Evolutionary conservation across 2,329 filamentous ascomycete species (phyloP).

Genomic region (Penicillium expansum): DNA sequence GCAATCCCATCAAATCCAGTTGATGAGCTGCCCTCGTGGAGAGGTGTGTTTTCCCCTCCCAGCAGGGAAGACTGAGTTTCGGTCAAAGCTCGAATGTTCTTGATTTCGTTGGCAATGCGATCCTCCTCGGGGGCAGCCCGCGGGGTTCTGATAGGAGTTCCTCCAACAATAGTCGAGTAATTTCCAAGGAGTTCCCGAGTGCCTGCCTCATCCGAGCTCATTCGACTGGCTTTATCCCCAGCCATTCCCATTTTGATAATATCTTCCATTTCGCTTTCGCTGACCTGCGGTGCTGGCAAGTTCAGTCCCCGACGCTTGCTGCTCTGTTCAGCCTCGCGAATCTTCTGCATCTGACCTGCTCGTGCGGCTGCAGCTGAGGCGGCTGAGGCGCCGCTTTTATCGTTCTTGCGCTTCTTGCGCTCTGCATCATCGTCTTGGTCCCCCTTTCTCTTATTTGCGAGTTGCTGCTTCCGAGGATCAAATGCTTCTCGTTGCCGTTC

Average conservation of each 20-base stretch:
- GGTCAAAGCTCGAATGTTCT: conserved; percentile 86
- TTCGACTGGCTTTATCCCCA: conserved; percentile 76
- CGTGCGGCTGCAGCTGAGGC: conserved; percentile 85
- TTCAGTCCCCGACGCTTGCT: conserved; percentile 84
- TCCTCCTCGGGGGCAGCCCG: conserved; percentile 90
- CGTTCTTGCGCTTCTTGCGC: conserved; percentile 80
- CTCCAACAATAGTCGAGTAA: conserved; percentile 76
- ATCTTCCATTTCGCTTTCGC: conserved; percentile 88
- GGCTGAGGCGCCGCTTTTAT: conserved; percentile 75
- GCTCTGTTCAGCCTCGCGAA: conserved; percentile 93
- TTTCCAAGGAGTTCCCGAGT: conserved; percentile 83
- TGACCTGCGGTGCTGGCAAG: conserved; percentile 84
- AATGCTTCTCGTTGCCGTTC: conserved; percentile 81
- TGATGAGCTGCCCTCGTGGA: conserved; percentile 76
- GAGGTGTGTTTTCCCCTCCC: conserved; percentile 87
- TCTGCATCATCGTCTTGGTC: conserved; percentile 79
- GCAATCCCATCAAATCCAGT: conserved; percentile 85
- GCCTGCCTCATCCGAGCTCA: conserved; percentile 76
- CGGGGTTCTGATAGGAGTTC: conserved; percentile 87
- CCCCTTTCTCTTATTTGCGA: conserved; percentile 88
- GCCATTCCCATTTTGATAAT: conserved; percentile 99
- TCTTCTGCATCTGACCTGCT: conserved; percentile 89
- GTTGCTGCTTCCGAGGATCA: conserved; percentile 87
- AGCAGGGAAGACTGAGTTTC: conserved; percentile 91
- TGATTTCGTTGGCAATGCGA: conserved; percentile 92